A percentile compares a stretch with the other conserved stretches of the same genome.
Evolutionary conservation across 2,329 filamentous ascomycete species (phyloP).

Genomic region (Aspergillus pseudoterreus): DNA sequence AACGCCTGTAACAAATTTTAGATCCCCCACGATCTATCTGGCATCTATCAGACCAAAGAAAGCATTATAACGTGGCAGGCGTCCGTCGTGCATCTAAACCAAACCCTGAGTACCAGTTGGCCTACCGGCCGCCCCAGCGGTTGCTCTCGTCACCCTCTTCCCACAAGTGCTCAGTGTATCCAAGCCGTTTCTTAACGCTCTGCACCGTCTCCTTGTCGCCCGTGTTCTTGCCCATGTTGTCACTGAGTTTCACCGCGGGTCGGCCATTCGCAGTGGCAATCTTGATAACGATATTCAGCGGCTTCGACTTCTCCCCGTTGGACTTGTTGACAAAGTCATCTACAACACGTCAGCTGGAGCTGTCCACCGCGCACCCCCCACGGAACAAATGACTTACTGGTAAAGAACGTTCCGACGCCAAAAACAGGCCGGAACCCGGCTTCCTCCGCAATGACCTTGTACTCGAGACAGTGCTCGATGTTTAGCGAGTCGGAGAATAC

Average conservation of each 20-base stretch:
- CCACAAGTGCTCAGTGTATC: slow-evolving; percentile 85
- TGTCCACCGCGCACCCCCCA: too few relatives aligned
- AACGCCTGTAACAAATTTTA: neutral
- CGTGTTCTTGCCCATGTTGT: slow-evolving; percentile 92
- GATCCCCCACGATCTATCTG: neutral
- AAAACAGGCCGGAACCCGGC: slow-evolving; percentile 82
- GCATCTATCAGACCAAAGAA: neutral
- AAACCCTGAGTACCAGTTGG: neutral
- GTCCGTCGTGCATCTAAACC: neutral
- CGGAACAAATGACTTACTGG: slow-evolving; percentile 51
- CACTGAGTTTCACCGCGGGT: slow-evolving; percentile 86
- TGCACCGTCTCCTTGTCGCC: slow-evolving; percentile 75
- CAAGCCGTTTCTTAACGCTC: slow-evolving; percentile 78
- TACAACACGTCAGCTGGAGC: slow-evolving; percentile 17
- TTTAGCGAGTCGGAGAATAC: slow-evolving; percentile 96
- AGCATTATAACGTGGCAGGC: neutral
- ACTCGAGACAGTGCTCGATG: slow-evolving; percentile 84
- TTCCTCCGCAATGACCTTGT: slow-evolving; percentile 77
- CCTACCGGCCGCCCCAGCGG: slow-evolving; percentile 55
- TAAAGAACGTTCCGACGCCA: slow-evolving; percentile 92
- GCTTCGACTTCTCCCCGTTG: slow-evolving; percentile 77
- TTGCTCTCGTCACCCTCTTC: slow-evolving; percentile 76
- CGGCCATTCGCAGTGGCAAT: slow-evolving; percentile 78
- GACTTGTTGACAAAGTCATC: slow-evolving; percentile 77
- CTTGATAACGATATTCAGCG: slow-evolving; percentile 98